A percentile compares a stretch with the other conserved stretches of the same genome.
Evolutionary conservation across 2,329 filamentous ascomycete species (phyloP).

Genomic region (Trichoderma pleuroti): DNA sequence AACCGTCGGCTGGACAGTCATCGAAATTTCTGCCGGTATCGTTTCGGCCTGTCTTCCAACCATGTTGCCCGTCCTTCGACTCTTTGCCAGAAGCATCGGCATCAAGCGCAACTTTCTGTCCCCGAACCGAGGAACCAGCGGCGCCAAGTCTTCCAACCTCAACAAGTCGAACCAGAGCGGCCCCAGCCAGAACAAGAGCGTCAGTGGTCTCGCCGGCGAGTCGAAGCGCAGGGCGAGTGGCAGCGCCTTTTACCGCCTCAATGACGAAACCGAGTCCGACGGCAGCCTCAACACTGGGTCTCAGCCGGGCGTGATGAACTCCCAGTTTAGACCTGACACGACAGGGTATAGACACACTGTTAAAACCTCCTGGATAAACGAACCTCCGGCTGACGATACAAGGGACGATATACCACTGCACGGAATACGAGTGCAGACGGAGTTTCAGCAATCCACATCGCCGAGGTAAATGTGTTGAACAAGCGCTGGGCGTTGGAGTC

Average conservation of each 20-base stretch:
- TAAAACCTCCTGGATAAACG: conserved; percentile 30
- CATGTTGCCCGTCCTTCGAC: conserved; percentile 42
- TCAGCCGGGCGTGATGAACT: conserved; percentile 18
- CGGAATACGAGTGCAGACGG: conserved; percentile 37
- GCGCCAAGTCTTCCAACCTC: conserved; percentile 9
- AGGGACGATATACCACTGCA: conserved; percentile 39
- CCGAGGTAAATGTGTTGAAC: neutral
- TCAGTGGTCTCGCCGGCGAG: conserved; percentile 8
- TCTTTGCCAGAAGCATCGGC: neutral
- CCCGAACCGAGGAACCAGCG: neutral
- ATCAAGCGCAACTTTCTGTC: conserved; percentile 11
- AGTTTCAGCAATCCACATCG: conserved; percentile 31
- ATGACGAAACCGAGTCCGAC: conserved; percentile 33
- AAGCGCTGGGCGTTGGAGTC: neutral
- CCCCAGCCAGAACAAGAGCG: neutral
- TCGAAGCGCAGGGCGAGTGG: conserved; percentile 23
- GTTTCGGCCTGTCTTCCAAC: conserved; percentile 53
- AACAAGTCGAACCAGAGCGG: conserved; percentile 9
- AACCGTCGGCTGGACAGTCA: conserved; percentile 45
- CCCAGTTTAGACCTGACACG: conserved; percentile 32
- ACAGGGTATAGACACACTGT: conserved; percentile 33
- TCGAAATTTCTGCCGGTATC: conserved; percentile 48
- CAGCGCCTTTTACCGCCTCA: conserved; percentile 34
- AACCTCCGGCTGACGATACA: conserved; percentile 27
- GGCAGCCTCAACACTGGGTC: conserved; percentile 14